Base-by-base conservation (phyloP, 345 rosid species). In the Kandelia obovata region DNA sequence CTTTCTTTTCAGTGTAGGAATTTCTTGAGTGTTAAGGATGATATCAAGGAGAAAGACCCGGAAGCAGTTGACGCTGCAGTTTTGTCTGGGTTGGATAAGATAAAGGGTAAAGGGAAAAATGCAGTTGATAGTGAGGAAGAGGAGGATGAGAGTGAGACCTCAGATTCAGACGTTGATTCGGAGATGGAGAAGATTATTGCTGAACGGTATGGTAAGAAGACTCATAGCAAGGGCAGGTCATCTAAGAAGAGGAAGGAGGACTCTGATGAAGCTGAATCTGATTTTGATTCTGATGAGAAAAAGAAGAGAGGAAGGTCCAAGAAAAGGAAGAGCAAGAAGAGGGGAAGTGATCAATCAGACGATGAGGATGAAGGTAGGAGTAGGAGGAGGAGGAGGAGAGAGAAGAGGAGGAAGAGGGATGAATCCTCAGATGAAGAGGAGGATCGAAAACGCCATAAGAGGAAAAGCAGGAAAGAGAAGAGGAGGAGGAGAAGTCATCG, bases 131-230 rank as follows among this genome's bases (percentile, higher is more conserved):
- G 85, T 10, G 89, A 86, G 58, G 80, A 76, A 27, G 92, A 87
- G 59, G 92, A 86, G 52, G 92, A 88, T 13, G 97, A 88, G 78
- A 89, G 87, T 55, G 97, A 94, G 72, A 88, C 81, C 71, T 83
- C 88, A 0, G 97, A 92, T 76, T 89, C 94, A 0, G 97, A 90
- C 75, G 97, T 69, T 53, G 92, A 92, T 81, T 80, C 92, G 0
- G 97, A 90, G 79, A 92, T 92, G 52, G 99, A 92, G 88, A 90
- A 84, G 86, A 87, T 90, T 67, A 83, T 95, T 66, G 99, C 97
- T 57, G 78, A 79, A 74, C 80, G 96, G 70, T 75, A 59, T 70
- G 96, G 96, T 63, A 90, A 84, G 87, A 91, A 87, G 84, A 75
- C 52, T 28, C 16, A 81, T 66, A 51, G 75, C 26, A 73, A 70